These are phyloP conservation scores for Daldinia loculata DNA, from an alignment of 495 filamentous ascomycete species.

Conservation along the genomic window DNA sequence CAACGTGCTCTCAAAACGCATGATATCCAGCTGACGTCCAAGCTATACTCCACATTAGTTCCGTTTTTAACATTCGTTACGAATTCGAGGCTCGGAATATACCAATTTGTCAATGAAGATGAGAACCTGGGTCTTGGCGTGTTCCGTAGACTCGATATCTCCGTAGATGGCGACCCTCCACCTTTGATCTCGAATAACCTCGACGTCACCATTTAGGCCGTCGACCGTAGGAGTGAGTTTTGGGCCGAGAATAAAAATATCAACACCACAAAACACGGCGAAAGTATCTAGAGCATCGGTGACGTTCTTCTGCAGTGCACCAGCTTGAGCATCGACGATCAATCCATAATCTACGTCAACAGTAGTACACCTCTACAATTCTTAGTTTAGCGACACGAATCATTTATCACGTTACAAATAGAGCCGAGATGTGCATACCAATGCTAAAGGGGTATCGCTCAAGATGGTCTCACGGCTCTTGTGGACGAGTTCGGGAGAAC, in stretches of 20 bases:
- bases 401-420: slow-evolving; percentile 18
- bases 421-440: slow-evolving; percentile 67
- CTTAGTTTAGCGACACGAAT: slow-evolving; percentile 40
- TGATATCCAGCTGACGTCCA: slow-evolving; percentile 81
- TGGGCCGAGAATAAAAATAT: slow-evolving; percentile 92
- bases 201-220: slow-evolving; percentile 62
- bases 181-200: slow-evolving; percentile 71
- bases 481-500: slow-evolving; percentile 81
- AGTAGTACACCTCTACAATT: slow-evolving; percentile 80
- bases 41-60: slow-evolving; percentile 66
- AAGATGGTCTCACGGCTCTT: slow-evolving; percentile 85
- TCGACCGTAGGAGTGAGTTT: slow-evolving; percentile 75
- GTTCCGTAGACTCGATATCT: slow-evolving; percentile 92
- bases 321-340: slow-evolving; percentile 79
- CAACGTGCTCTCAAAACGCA: slow-evolving; percentile 84
- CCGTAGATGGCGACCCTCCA: slow-evolving; percentile 94
- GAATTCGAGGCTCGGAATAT: slow-evolving; percentile 50
- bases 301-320: slow-evolving; percentile 67
- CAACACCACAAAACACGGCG: slow-evolving; percentile 86
- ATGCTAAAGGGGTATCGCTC: slow-evolving; percentile 83
- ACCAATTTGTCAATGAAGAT: slow-evolving; percentile 98
- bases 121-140: slow-evolving; percentile 93
- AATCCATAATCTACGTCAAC: slow-evolving; percentile 91
- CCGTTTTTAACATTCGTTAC: background rate
- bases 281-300: slow-evolving; percentile 85